Percentiles rank a stretch among this genome's conserved stretches.
Evolutionary conservation across 2,329 filamentous ascomycete species (phyloP).

Genomic region (Dothideomycetes sp.): DNA sequence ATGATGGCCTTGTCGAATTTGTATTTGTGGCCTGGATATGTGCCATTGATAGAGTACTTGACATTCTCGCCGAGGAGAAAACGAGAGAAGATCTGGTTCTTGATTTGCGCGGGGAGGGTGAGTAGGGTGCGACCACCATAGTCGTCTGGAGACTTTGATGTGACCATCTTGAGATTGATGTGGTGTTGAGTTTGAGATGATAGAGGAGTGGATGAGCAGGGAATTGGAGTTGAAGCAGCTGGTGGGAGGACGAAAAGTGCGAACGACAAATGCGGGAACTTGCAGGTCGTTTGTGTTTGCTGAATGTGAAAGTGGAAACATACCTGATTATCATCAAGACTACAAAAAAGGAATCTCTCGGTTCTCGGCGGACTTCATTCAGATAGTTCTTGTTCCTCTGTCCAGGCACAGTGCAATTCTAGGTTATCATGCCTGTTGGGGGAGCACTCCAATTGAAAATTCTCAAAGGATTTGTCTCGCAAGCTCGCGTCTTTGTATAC

Average conservation of each 20-base stretch:
- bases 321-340: no score
- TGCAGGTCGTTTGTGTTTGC: constrained; percentile 7
- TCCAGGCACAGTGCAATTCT: no score
- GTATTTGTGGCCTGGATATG: constrained; percentile 1
- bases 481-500: no score
- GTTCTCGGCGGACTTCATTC: no score
- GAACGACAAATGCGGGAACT: constrained; percentile 1
- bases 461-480: no score
- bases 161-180: background rate
- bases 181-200: background rate
- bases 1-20: constrained; percentile 3
- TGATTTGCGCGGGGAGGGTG: constrained; percentile 1
- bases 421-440: no score
- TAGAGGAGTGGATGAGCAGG: background rate
- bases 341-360: no score
- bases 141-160: constrained; percentile 1
- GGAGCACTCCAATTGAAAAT: no score
- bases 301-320: no score
- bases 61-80: constrained; percentile 6
- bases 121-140: constrained; percentile 2
- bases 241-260: background rate
- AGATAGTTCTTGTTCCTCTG: no score
- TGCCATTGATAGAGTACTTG: constrained; percentile 1
- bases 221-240: background rate
- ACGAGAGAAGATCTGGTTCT: constrained; percentile 7